These are phyloP conservation scores for Aspergillus terreus DNA, from an alignment of 2,329 filamentous ascomycete genomes.

Conservation along the genomic window DNA sequence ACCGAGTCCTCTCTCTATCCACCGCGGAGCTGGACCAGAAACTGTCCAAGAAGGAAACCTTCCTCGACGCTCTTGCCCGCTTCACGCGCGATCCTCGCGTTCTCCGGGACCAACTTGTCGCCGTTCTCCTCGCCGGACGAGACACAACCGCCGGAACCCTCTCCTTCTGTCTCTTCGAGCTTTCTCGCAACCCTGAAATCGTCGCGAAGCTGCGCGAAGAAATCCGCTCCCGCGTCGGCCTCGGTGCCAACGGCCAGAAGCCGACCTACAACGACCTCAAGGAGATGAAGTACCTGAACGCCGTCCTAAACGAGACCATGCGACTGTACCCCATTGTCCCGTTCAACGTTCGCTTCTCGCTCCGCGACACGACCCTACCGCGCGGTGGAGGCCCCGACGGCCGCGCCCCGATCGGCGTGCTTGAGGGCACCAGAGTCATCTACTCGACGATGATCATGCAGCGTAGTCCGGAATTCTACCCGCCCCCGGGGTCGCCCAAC, in stretches of 20 bases:
- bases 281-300: conserved; percentile 74
- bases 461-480: conserved; percentile 48
- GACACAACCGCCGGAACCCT: conserved; percentile 84
- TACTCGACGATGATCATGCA: conserved; percentile 55
- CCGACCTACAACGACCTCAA: conserved; percentile 76
- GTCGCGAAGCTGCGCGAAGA: conserved; percentile 68
- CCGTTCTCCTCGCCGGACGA: conserved; percentile 72
- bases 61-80: conserved; percentile 77
- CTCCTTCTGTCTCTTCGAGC: conserved; percentile 78
- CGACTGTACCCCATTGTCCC: conserved; percentile 75
- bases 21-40: conserved; percentile 70
- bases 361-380: conserved; percentile 71
- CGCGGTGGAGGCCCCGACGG: conserved; percentile 55
- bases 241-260: conserved; percentile 46
- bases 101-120: conserved; percentile 79
- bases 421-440: conserved; percentile 45
- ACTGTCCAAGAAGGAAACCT: conserved; percentile 70
- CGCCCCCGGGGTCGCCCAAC: conserved; percentile 31
- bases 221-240: conserved; percentile 65
- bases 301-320: conserved; percentile 72
- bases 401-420: conserved; percentile 42
- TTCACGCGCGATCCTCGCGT: conserved; percentile 65
- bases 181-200: conserved; percentile 65
- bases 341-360: conserved; percentile 70
- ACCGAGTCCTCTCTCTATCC: conserved; percentile 65